Conservation (phyloP, 495 filamentous ascomycete genomes). For the Penicillium arizonense region DNA sequence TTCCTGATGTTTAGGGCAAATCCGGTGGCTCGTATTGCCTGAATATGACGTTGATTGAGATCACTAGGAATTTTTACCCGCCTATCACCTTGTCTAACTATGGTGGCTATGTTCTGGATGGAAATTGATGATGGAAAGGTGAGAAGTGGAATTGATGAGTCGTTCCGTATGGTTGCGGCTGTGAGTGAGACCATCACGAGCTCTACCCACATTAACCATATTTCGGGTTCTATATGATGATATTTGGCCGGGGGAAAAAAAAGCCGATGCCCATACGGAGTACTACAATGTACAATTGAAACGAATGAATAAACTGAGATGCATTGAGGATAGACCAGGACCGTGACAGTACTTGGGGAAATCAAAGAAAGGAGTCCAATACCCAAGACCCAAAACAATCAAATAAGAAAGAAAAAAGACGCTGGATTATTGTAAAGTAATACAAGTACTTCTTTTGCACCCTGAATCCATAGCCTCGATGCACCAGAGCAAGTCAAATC, state of each 20-base stretch:
- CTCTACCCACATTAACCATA: too few species aligned
- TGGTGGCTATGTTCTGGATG: too few species aligned
- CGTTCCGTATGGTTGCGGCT: too few species aligned
- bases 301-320: background rate
- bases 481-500: conserved; percentile 22
- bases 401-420: conserved; percentile 17
- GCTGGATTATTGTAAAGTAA: conserved; percentile 36
- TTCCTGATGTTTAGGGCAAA: background rate
- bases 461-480: conserved; percentile 30
- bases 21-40: background rate
- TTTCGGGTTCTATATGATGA: too few species aligned
- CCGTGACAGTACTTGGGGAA: conserved; percentile 13
- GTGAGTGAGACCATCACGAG: too few species aligned
- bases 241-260: too few species aligned
- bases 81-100: background rate
- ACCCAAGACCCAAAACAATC: conserved; percentile 10
- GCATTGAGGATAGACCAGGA: conserved; percentile 12
- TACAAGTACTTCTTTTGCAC: conserved; percentile 32
- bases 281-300: too few species aligned
- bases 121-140: too few species aligned
- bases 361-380: conserved; percentile 11
- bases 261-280: too few species aligned
- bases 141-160: too few species aligned
- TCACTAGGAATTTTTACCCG: conserved; percentile 10
- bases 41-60: conserved; percentile 8